phyloP scores from a whole-genome alignment of 2,329 filamentous ascomycete species.

The Exophiala xenobiotica region DNA sequence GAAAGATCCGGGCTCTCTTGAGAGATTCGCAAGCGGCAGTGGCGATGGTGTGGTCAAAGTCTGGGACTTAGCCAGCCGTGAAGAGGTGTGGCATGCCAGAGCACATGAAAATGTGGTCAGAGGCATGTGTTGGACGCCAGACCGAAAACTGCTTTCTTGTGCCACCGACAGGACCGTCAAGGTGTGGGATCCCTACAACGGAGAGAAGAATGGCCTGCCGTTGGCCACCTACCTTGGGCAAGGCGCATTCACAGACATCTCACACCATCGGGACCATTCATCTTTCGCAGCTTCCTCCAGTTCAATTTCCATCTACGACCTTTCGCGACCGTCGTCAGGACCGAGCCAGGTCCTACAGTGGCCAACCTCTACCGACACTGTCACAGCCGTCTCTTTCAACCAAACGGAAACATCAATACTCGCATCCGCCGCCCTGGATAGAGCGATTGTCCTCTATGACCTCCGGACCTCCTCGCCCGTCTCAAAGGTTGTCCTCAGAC shows the following conservation, averaged over 20 bases:
- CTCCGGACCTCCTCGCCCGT: constrained; percentile 81
- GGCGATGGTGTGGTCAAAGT: constrained; percentile 94
- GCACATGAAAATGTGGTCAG: constrained; percentile 95
- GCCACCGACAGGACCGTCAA: constrained; percentile 85
- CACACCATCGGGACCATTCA: constrained; percentile 75
- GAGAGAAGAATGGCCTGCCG: constrained; percentile 66
- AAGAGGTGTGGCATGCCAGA: constrained; percentile 73
- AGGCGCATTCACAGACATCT: constrained; percentile 77
- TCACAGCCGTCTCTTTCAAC: constrained; percentile 86
- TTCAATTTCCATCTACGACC: constrained; percentile 83
- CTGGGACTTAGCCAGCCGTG: constrained; percentile 73
- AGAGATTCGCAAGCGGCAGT: constrained; percentile 76
- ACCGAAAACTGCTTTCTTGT: constrained; percentile 82
- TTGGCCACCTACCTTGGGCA: constrained; percentile 80
- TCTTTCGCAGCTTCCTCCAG: constrained; percentile 76
- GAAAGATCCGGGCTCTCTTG: constrained; percentile 72
- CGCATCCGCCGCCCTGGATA: constrained; percentile 79
- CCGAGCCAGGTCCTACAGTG: constrained; percentile 80
- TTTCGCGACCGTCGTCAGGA: constrained; percentile 71
- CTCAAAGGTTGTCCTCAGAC: constrained; percentile 74
- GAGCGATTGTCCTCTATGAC: constrained; percentile 87
- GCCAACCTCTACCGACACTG: constrained; percentile 87
- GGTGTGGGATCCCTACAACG: constrained; percentile 85
- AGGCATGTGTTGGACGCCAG: constrained; percentile 82
- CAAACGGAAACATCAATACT: constrained; percentile 90